Evolutionary conservation across 208 protist species (phyloP).

Genomic region (Plasmodiophora brassicae): DNA sequence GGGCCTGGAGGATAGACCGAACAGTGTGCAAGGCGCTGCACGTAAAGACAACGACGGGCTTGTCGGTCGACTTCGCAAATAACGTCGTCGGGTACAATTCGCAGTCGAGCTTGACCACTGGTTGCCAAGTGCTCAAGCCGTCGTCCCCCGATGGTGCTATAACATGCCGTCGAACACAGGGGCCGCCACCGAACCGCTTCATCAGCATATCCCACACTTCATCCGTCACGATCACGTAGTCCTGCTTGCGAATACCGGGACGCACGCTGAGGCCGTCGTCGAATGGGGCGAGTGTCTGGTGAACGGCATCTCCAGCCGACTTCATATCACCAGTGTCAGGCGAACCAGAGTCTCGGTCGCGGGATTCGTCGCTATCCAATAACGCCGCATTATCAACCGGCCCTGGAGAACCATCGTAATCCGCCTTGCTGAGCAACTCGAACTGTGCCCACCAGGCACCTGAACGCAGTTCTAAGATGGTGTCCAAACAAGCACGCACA

Average conservation of each 20-base stretch:
- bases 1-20: neutral
- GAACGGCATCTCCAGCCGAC: too few relatives aligned
- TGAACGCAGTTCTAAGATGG: neutral
- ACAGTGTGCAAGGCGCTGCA: neutral
- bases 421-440: neutral
- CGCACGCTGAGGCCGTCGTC: neutral
- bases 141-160: neutral
- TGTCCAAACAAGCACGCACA: too few relatives aligned
- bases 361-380: neutral
- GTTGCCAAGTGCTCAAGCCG: neutral
- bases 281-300: neutral
- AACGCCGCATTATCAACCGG: neutral
- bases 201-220: neutral
- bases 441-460: neutral
- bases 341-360: neutral
- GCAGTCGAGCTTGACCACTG: neutral
- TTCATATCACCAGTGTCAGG: neutral
- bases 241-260: neutral
- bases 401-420: neutral
- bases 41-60: neutral
- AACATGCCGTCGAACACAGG: neutral
- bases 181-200: neutral
- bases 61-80: neutral
- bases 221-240: neutral
- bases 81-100: neutral